Percentiles rank a stretch among this genome's conserved stretches.
These are phyloP conservation scores for Skeletonema potamos DNA, from an alignment of 108 stramenopile genomes.

Conservation along the genomic window DNA sequence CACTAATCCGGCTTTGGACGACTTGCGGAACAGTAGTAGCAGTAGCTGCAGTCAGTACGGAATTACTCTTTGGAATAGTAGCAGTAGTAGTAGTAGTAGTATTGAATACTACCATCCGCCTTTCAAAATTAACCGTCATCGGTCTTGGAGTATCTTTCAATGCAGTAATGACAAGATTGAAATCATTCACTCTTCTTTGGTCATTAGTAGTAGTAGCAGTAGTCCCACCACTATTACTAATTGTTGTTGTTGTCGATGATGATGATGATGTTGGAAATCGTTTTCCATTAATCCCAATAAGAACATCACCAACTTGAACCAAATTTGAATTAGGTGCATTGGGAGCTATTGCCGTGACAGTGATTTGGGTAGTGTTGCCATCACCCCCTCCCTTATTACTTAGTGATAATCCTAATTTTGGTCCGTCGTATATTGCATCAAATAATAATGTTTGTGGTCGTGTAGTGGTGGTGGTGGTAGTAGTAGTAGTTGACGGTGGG, in stretches of 20 bases:
- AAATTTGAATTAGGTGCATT: conserved; percentile 14
- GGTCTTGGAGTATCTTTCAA: conserved; percentile 24
- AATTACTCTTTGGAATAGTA: too few relatives aligned
- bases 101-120: not conserved
- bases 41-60: not conserved
- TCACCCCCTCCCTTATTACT: not conserved
- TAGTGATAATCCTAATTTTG: conserved; percentile 27
- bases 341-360: not conserved
- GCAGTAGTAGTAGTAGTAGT: not conserved
- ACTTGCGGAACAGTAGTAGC: too few relatives aligned
- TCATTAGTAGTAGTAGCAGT: not conserved
- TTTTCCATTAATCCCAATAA: conserved; percentile 43
- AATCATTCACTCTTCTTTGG: conserved; percentile 8
- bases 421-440: conserved; percentile 14
- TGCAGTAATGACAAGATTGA: conserved; percentile 11
- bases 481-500: not conserved
- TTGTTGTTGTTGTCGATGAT: too few relatives aligned
- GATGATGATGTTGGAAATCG: conserved; percentile 18
- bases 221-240: too few relatives aligned
- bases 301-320: conserved; percentile 16
- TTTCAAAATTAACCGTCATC: conserved; percentile 37
- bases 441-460: not conserved
- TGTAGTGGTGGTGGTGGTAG: not conserved
- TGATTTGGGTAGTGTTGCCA: not conserved
- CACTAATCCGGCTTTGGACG: too few relatives aligned